Evolutionary conservation across 164 flowering plant species (phyloP).

Genomic region (Stephania japonica): DNA sequence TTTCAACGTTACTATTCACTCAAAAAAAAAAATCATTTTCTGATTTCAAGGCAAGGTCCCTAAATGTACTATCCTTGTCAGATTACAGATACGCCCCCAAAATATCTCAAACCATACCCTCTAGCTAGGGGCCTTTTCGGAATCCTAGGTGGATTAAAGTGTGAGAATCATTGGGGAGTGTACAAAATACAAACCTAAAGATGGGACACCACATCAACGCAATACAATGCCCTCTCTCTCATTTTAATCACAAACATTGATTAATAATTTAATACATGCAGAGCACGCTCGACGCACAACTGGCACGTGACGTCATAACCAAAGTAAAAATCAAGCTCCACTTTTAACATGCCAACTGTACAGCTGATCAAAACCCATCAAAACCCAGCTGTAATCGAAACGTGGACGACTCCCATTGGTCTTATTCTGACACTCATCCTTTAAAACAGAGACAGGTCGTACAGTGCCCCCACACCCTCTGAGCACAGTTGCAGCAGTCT

Average conservation of each 20-base stretch:
- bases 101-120: background rate
- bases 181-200: background rate
- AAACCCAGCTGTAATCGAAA: conserved; percentile 32
- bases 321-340: conserved; percentile 9
- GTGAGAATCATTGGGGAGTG: background rate
- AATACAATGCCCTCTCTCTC: background rate
- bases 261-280: background rate
- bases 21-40: background rate
- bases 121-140: background rate
- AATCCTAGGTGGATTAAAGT: background rate
- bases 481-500: conserved; percentile 10
- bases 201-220: background rate
- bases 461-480: conserved; percentile 7
- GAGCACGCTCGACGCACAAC: conserved; percentile 7
- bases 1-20: background rate
- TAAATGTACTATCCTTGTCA: background rate
- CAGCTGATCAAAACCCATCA: background rate
- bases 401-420: conserved; percentile 23
- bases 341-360: conserved; percentile 28
- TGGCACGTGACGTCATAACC: conserved; percentile 9
- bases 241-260: background rate
- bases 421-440: background rate
- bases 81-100: background rate
- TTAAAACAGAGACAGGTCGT: conserved; percentile 27
- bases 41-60: background rate